Evolutionary conservation across 2,329 filamentous ascomycete species (phyloP).

Genomic region (Pseudogymnoascus sp.): DNA sequence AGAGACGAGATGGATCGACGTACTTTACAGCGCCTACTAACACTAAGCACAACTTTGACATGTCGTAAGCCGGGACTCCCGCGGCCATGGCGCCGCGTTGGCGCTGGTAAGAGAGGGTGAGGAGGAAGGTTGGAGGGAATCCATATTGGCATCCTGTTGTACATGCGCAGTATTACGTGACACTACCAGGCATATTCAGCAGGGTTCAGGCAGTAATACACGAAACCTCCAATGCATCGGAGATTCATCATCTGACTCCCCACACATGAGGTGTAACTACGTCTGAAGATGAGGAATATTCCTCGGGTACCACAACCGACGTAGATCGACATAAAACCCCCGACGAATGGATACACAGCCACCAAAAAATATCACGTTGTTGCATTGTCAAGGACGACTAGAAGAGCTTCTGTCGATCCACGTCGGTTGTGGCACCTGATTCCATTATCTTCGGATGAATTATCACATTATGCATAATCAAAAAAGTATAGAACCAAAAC

Average conservation of each 20-base stretch:
- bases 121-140: no score
- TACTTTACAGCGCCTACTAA: no score
- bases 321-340: not conserved
- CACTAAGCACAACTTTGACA: no score
- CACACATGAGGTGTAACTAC: not conserved
- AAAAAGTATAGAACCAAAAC: not conserved
- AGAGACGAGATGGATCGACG: no score
- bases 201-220: not conserved
- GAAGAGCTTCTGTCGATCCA: not conserved
- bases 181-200: not conserved
- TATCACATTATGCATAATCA: not conserved
- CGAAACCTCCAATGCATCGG: not conserved
- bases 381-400: not conserved
- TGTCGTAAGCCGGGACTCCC: no score
- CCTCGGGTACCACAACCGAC: not conserved
- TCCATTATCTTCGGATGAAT: not conserved
- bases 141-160: no score
- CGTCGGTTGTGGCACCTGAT: not conserved
- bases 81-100: no score
- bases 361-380: not conserved
- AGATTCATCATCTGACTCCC: not conserved
- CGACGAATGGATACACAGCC: not conserved
- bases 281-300: not conserved
- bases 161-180: not conserved
- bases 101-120: no score